Conservation (phyloP, 2,329 filamentous ascomycete species). For the Mycosphaerella sp. region DNA sequence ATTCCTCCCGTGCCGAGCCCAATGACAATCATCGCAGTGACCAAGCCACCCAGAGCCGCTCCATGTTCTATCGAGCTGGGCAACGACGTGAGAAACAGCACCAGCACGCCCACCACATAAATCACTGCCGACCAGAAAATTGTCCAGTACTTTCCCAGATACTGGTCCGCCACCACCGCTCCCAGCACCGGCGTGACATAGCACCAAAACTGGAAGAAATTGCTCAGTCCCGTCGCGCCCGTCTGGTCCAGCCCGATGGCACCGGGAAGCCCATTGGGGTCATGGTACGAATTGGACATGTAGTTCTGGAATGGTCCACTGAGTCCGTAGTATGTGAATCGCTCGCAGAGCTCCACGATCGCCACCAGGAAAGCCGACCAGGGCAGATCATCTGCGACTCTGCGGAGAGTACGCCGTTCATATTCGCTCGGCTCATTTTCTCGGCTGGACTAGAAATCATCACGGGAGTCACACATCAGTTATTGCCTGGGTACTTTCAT, state of each 20-base stretch:
- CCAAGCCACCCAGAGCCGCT: constrained; percentile 55
- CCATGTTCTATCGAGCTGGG: constrained; percentile 56
- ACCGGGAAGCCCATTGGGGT: constrained; percentile 32
- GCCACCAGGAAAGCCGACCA: constrained; percentile 28
- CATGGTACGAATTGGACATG: constrained; percentile 37
- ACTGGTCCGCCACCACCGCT: constrained; percentile 31
- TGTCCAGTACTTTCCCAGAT: constrained; percentile 61
- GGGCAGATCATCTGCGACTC: constrained; percentile 40
- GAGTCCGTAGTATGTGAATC: constrained; percentile 25
- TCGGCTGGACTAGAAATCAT: not conserved
- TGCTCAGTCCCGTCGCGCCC: constrained; percentile 38
- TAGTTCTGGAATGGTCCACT: constrained; percentile 41
- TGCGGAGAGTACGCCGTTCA: constrained; percentile 38
- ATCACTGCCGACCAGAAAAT: constrained; percentile 59
- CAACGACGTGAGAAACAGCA: constrained; percentile 58
- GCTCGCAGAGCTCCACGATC: constrained; percentile 21
- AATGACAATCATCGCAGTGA: constrained; percentile 58
- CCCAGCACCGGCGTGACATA: constrained; percentile 22
- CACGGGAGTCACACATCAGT: not conserved
- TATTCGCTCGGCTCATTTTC: constrained; percentile 35
- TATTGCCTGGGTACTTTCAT: not conserved
- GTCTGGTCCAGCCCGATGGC: constrained; percentile 35
- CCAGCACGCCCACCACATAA: constrained; percentile 58
- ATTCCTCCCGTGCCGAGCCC: constrained; percentile 70
- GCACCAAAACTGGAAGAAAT: constrained; percentile 41